Evolutionary conservation across 495 filamentous ascomycete species (phyloP).

Genomic region (Neurospora cerealis): DNA sequence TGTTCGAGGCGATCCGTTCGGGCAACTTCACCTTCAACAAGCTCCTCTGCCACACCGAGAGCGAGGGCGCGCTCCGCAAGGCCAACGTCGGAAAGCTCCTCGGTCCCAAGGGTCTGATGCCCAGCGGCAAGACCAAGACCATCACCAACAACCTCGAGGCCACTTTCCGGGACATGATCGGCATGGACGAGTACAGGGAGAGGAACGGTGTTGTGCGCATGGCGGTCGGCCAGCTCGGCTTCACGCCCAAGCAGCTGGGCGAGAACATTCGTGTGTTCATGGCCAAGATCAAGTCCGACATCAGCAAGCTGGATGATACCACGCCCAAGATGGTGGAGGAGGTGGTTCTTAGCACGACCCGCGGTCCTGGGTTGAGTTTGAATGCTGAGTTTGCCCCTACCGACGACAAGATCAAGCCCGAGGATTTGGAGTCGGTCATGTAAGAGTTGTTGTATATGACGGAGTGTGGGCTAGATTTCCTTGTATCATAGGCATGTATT

Average conservation of each 20-base stretch:
- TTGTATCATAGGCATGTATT: conserved; percentile 38
- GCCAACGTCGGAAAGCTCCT: conserved; percentile 69
- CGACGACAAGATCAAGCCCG: conserved; percentile 42
- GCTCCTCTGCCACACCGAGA: conserved; percentile 76
- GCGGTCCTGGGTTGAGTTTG: conserved; percentile 76
- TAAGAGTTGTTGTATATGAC: conserved; percentile 12
- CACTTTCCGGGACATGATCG: conserved; percentile 66
- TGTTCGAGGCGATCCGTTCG: conserved; percentile 71
- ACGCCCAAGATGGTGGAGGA: conserved; percentile 78
- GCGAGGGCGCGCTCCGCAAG: conserved; percentile 60
- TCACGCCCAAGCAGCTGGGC: conserved; percentile 75
- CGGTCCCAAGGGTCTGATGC: conserved; percentile 87
- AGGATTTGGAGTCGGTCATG: conserved; percentile 43
- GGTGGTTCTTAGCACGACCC: conserved; percentile 86
- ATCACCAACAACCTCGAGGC: conserved; percentile 67
- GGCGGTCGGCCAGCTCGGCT: conserved; percentile 82
- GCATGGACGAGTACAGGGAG: conserved; percentile 80
- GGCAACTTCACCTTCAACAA: conserved; percentile 77
- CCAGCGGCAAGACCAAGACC: conserved; percentile 74
- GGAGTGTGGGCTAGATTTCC: conserved; percentile 7
- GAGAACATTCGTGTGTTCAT: conserved; percentile 78
- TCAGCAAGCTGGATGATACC: conserved; percentile 55
- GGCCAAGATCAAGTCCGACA: conserved; percentile 66
- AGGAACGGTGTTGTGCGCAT: conserved; percentile 73
- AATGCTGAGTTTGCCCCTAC: conserved; percentile 63